phyloP scores from a whole-genome alignment of 768 basidiomycete genomes.

The Boletus rubropictus region DNA sequence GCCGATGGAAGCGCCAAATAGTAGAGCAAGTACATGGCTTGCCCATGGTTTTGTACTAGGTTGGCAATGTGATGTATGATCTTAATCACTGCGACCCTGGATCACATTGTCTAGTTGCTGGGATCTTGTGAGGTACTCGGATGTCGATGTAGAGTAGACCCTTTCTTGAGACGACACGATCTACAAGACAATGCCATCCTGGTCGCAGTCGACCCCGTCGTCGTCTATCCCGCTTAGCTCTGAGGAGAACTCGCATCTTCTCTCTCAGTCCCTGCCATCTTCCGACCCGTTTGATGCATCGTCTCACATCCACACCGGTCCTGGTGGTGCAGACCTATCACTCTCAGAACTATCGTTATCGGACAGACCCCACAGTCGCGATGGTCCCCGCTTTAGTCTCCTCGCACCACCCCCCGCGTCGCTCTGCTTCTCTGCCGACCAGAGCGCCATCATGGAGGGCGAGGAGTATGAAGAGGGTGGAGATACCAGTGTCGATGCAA shows the following conservation, averaged over 20 bases:
- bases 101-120: too few species aligned
- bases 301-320: slow-evolving; percentile 34
- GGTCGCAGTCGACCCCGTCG: slow-evolving; percentile 29
- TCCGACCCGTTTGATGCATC: slow-evolving; percentile 28
- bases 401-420: slow-evolving; percentile 26
- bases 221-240: slow-evolving; percentile 21
- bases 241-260: slow-evolving; percentile 35
- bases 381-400: slow-evolving; percentile 31
- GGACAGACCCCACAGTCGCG: slow-evolving; percentile 28
- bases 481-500: slow-evolving; percentile 5
- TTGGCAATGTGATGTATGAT: neutral
- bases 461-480: slow-evolving; percentile 19
- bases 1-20: slow-evolving; percentile 14
- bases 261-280: slow-evolving; percentile 43
- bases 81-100: neutral
- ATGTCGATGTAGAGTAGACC: too few species aligned
- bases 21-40: slow-evolving; percentile 4
- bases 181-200: slow-evolving; percentile 21
- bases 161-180: neutral
- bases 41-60: too few species aligned
- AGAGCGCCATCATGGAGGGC: slow-evolving; percentile 23
- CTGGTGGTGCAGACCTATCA: slow-evolving; percentile 47
- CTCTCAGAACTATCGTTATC: slow-evolving; percentile 50
- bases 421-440: slow-evolving; percentile 15
- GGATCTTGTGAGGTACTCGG: too few species aligned